Evolutionary conservation across 768 basidiomycete genomes (phyloP).

Genomic region (Phaffia australis): DNA sequence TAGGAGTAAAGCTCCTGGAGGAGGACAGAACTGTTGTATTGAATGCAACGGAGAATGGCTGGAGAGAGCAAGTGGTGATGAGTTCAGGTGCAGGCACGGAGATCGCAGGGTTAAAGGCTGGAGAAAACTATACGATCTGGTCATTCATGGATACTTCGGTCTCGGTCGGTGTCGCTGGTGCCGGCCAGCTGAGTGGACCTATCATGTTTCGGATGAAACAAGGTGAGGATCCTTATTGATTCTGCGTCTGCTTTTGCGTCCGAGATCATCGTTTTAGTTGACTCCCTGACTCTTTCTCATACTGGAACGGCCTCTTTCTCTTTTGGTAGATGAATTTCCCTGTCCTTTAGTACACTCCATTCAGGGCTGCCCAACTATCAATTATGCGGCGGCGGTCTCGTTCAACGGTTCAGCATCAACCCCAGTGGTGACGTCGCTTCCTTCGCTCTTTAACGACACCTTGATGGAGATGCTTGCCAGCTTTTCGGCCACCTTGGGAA

Average conservation of each 20-base stretch:
- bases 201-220: constrained; percentile 37
- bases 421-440: constrained; percentile 24
- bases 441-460: constrained; percentile 25
- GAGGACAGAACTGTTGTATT: constrained; percentile 17
- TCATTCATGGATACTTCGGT: constrained; percentile 27
- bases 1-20: constrained; percentile 12
- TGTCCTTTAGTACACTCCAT: constrained; percentile 35
- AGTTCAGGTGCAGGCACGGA: background rate
- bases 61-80: constrained; percentile 30
- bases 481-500: constrained; percentile 34
- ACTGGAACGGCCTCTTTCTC: background rate
- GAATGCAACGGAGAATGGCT: constrained; percentile 31
- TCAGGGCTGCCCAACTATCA: constrained; percentile 32
- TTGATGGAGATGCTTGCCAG: constrained; percentile 31
- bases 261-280: background rate
- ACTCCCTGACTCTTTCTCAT: background rate
- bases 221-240: constrained; percentile 27
- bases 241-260: background rate
- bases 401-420: constrained; percentile 21
- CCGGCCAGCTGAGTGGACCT: constrained; percentile 28
- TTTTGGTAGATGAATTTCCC: constrained; percentile 30
- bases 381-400: constrained; percentile 35
- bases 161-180: background rate
- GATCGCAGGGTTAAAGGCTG: constrained; percentile 25
- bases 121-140: constrained; percentile 36